Evolutionary conservation across 495 filamentous ascomycete species (phyloP).

Genomic region (Penicillium macrosclerotiorum): DNA sequence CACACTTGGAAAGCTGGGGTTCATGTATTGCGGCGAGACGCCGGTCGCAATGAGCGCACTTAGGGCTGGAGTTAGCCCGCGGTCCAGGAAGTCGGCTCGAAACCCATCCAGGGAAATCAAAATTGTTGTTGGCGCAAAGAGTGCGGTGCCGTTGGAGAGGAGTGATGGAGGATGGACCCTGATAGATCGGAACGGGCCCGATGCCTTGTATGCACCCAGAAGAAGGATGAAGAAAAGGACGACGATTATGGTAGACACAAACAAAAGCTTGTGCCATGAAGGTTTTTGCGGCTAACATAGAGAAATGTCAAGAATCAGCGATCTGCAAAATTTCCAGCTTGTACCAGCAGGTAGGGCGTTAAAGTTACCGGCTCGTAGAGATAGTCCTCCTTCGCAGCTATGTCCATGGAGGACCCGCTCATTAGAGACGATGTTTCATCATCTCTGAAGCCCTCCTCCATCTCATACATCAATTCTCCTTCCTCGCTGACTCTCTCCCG

Average conservation of each 20-base stretch:
- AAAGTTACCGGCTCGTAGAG: constrained; percentile 28
- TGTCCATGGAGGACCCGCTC: constrained; percentile 43
- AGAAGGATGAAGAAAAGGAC: constrained; percentile 53
- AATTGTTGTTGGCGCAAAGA: constrained; percentile 88
- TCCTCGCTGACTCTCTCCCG: constrained; percentile 56
- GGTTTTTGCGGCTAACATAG: constrained; percentile 16
- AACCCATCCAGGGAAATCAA: constrained; percentile 95
- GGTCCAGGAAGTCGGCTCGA: constrained; percentile 87
- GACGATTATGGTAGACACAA: constrained; percentile 38
- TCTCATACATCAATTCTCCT: constrained; percentile 79
- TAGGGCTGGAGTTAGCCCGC: constrained; percentile 79
- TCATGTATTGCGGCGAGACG: constrained; percentile 87
- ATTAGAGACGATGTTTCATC: constrained; percentile 48
- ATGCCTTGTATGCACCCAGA: constrained; percentile 55
- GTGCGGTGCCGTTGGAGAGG: constrained; percentile 66
- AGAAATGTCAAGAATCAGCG: constrained; percentile 10
- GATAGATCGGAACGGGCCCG: constrained; percentile 31
- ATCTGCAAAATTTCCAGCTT: not conserved
- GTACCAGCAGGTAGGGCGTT: no score
- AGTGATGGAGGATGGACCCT: constrained; percentile 20
- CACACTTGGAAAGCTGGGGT: constrained; percentile 89
- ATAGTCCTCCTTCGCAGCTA: constrained; percentile 37
- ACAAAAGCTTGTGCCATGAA: constrained; percentile 31
- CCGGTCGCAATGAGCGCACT: constrained; percentile 76
- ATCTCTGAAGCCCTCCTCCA: constrained; percentile 77